Evolutionary conservation across 805 yeast species (phyloP).

Genomic region (Starmerella riodocensis): DNA sequence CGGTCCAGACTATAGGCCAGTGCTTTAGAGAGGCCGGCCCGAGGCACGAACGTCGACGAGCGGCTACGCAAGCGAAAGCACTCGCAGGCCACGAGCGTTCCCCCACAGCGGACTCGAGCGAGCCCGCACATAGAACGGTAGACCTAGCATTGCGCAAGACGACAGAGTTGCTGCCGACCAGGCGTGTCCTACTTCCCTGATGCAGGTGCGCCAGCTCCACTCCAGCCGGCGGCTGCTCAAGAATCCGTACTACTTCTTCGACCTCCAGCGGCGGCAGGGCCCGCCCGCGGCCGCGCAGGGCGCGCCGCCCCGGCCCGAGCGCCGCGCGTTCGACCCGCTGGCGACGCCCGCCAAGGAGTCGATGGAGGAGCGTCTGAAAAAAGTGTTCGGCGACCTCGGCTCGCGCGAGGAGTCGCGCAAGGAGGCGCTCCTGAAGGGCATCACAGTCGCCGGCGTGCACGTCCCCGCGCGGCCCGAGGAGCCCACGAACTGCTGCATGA

Average conservation of each 20-base stretch:
- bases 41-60: too few relatives aligned
- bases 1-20: too few relatives aligned
- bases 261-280: constrained; percentile 11
- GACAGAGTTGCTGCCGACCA: too few relatives aligned
- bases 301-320: constrained; percentile 1
- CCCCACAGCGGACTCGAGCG: too few relatives aligned
- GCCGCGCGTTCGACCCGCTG: constrained; percentile 18
- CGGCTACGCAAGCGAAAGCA: too few relatives aligned
- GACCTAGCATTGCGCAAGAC: too few relatives aligned
- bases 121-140: too few relatives aligned
- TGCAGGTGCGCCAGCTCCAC: constrained; percentile 10
- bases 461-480: constrained; percentile 79
- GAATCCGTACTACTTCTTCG: constrained; percentile 19
- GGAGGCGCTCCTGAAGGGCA: constrained; percentile 26
- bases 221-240: constrained; percentile 2
- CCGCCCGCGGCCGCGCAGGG: constrained; percentile 4
- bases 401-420: constrained; percentile 24
- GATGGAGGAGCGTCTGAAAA: constrained; percentile 18
- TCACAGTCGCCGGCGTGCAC: constrained; percentile 45
- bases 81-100: too few relatives aligned
- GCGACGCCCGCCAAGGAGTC: constrained; percentile 13
- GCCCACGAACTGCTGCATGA: constrained; percentile 95
- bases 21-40: too few relatives aligned
- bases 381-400: constrained; percentile 28
- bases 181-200: too few relatives aligned